phyloP scores from a whole-genome alignment of 2,329 filamentous ascomycete species.

The Aquanectria penicillioides region DNA sequence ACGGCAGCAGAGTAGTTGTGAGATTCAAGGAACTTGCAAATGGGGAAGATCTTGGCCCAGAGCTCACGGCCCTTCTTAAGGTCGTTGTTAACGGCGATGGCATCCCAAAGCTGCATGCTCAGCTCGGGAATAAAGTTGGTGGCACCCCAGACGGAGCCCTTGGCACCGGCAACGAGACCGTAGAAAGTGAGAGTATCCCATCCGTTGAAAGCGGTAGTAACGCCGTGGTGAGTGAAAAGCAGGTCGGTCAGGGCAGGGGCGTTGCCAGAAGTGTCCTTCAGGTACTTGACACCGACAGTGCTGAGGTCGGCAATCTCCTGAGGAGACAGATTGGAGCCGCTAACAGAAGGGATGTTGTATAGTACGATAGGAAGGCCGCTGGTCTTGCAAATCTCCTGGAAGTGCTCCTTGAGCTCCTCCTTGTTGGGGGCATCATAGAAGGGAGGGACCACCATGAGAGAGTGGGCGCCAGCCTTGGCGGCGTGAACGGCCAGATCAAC shows the following conservation, averaged over 20 bases:
- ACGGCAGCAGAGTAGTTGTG: conserved; percentile 58
- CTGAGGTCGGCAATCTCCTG: conserved; percentile 54
- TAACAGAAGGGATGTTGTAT: conserved; percentile 62
- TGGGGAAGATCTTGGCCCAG: conserved; percentile 59
- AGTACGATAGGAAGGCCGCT: conserved; percentile 57
- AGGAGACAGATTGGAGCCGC: conserved; percentile 53
- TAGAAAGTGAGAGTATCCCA: conserved; percentile 66
- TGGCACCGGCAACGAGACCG: conserved; percentile 59
- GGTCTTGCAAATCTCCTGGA: conserved; percentile 52
- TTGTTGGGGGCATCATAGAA: conserved; percentile 58
- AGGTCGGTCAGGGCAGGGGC: conserved; percentile 60
- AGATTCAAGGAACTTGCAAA: conserved; percentile 61
- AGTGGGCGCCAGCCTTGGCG: conserved; percentile 49
- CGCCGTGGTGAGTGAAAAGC: conserved; percentile 51
- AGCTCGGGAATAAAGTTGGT: conserved; percentile 62
- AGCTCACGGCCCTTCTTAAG: conserved; percentile 54
- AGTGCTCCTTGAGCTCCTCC: conserved; percentile 46
- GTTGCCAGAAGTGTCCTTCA: conserved; percentile 64
- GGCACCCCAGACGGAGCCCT: conserved; percentile 61
- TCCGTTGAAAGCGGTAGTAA: conserved; percentile 61
- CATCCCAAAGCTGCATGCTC: conserved; percentile 58
- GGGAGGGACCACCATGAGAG: conserved; percentile 60
- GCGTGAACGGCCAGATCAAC: conserved; percentile 37
- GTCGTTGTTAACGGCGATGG: conserved; percentile 50
- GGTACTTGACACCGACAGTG: conserved; percentile 58